Conservation (phyloP, 208 protist species). For the Porcisia deanei region DNA sequence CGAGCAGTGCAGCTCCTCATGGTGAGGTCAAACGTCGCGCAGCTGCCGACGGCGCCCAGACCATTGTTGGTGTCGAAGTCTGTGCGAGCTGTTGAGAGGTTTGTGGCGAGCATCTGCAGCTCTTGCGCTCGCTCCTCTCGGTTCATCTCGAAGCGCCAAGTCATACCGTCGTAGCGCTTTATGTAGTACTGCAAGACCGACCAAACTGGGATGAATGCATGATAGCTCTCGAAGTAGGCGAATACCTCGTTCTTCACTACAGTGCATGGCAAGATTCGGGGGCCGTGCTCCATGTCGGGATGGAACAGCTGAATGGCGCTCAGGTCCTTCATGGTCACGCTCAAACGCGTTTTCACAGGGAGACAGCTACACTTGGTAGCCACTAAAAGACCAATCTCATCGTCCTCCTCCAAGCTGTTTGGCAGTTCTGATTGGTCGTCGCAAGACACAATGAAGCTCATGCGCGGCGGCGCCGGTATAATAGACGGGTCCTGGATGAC, state of each 20-base stretch:
- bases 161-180: conserved; percentile 32
- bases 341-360: conserved; percentile 38
- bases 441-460: conserved; percentile 52
- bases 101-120: conserved; percentile 29
- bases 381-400: conserved; percentile 45
- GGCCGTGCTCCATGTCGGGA: conserved; percentile 26
- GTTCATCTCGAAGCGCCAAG: conserved; percentile 52
- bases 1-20: conserved; percentile 30
- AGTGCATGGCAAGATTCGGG: conserved; percentile 31
- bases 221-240: conserved; percentile 33
- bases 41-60: conserved; percentile 4
- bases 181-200: conserved; percentile 41
- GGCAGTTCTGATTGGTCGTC: conserved; percentile 13
- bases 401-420: conserved; percentile 36
- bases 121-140: conserved; percentile 25
- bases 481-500: conserved; percentile 40
- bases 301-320: conserved; percentile 39
- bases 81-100: background rate
- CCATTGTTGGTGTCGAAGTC: background rate
- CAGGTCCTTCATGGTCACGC: conserved; percentile 29
- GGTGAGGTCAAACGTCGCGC: conserved; percentile 36
- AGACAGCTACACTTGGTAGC: conserved; percentile 67
- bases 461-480: conserved; percentile 39
- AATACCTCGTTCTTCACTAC: conserved; percentile 44
- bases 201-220: conserved; percentile 46